Evolutionary conservation across 805 yeast species (phyloP).

Genomic region (Wickerhamomyces alni): DNA sequence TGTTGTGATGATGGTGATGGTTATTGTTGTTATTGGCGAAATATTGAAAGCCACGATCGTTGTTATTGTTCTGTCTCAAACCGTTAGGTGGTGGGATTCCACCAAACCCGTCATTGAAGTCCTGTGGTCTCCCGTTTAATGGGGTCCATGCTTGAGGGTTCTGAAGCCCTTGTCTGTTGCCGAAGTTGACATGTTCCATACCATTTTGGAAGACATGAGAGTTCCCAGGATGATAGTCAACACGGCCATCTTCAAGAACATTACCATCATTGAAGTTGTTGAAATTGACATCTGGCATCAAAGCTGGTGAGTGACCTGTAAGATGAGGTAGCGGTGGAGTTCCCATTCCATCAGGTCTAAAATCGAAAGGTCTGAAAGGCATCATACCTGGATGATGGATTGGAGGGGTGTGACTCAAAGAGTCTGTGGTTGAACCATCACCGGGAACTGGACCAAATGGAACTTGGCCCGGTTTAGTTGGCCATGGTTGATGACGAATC

Average conservation of each 20-base stretch:
- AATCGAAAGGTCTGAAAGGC: conserved; percentile 21
- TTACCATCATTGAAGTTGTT: conserved; percentile 3
- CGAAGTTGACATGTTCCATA: conserved; percentile 10
- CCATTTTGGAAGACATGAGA: conserved; percentile 9
- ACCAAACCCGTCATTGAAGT: conserved; percentile 10
- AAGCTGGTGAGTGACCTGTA: conserved; percentile 1
- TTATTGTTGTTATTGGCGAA: conserved; percentile 6
- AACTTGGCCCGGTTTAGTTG: conserved; percentile 17
- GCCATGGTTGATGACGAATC: conserved; percentile 16
- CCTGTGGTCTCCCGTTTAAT: conserved; percentile 15
- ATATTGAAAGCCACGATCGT: conserved; percentile 15
- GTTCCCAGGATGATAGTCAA: conserved; percentile 1
- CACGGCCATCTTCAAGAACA: conserved; percentile 4
- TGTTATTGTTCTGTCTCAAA: conserved; percentile 8
- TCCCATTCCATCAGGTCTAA: conserved; percentile 20
- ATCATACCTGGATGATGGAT: conserved; percentile 22
- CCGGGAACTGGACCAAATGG: conserved; percentile 10
- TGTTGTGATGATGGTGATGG: conserved; percentile 5
- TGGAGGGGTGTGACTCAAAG: conserved; percentile 18
- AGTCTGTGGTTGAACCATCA: conserved; percentile 9
- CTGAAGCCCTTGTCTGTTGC: conserved; percentile 13
- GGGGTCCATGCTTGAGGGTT: conserved; percentile 22
- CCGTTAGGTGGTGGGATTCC: conserved; percentile 9
- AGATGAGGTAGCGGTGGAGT: conserved; percentile 13
- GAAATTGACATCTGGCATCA: background rate